These are phyloP conservation scores for Thelephora aurantiotincta DNA, from an alignment of 768 basidiomycete species.

Conservation along the genomic window DNA sequence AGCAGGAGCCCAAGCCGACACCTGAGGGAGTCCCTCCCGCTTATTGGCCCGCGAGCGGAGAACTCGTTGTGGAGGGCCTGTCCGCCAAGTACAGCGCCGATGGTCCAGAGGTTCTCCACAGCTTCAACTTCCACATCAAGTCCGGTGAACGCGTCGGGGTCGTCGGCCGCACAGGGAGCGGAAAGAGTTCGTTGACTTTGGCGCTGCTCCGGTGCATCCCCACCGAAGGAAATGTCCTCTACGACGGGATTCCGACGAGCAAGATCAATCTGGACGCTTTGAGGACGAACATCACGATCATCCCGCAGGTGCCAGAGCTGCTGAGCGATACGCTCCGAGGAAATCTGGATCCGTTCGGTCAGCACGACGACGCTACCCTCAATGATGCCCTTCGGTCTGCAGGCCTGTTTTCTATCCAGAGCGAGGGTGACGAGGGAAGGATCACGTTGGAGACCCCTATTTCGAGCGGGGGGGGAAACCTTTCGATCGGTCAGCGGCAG, in stretches of 20 bases:
- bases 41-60: no score
- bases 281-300: conserved; percentile 31
- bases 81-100: conserved; percentile 26
- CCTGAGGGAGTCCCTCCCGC: no score
- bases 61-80: conserved; percentile 27
- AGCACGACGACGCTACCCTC: no score
- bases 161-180: conserved; percentile 30
- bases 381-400: conserved; percentile 27
- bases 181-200: no score
- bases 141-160: conserved; percentile 42
- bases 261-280: conserved; percentile 32
- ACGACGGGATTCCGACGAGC: conserved; percentile 27
- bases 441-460: conserved; percentile 18
- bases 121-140: conserved; percentile 37
- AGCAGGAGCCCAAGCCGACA: conserved; percentile 27
- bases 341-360: no score
- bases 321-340: no score
- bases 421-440: conserved; percentile 13
- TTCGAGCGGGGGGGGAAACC: conserved; percentile 15
- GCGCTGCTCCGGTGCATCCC: conserved; percentile 35
- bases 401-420: conserved; percentile 19
- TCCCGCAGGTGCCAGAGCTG: conserved; percentile 26
- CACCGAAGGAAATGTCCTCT: conserved; percentile 30
- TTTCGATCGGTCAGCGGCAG: no score
- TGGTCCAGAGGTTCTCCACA: conserved; percentile 41